Base-by-base conservation (phyloP, 257 asterid genomes). In the Verbascum thapsus region DNA sequence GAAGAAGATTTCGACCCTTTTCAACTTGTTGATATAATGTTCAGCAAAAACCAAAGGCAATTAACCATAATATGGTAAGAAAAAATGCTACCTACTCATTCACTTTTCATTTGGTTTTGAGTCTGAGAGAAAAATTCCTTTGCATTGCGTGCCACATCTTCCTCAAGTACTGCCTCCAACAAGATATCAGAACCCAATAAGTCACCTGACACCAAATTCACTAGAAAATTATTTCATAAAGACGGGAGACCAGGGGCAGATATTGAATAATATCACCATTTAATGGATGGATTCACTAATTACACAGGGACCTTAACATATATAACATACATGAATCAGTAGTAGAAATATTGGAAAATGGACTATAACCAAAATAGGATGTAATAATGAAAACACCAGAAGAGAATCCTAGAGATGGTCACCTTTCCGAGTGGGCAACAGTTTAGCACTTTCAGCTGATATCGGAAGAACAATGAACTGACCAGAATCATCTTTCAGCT, bases 91-190 rank as follows among this genome's bases (percentile, higher is more conserved):
- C 73, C 74, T 53, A 32, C 34, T 78, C 69, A 78, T 73, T 81
- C 74, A 48, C 55, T 44, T 53, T 73, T 78, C 53, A 60, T 66
- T 54, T 76, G 81, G 72, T 72, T 74, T 63, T 76, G 85, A 57
- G 91, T 71, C 70, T 73, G 82, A 34, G 76, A 43, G 41, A 85
- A 81, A 64, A 81, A 92, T 17, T 74, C 78, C 73, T 78, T 83
- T 22, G 96, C 96, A 62, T 80, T 83, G 61, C 53, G 85, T n/a
- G 98, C 98, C 66, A 91, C 95, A 48, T 85, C 90, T 67, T 85
- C 95, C 85, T 92, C 97, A 42, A 89, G 59, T 23, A 92, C 70
- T 10, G 98, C 97, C 79, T 85, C 97, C 78, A 92, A 74, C 66
- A 92, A 67, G 56, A 92, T 59, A 72, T 91, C 97, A 5, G 94